Evolutionary conservation across 805 yeast genomes (phyloP).

Genomic region (Wickerhamiella vanderwaltii): DNA sequence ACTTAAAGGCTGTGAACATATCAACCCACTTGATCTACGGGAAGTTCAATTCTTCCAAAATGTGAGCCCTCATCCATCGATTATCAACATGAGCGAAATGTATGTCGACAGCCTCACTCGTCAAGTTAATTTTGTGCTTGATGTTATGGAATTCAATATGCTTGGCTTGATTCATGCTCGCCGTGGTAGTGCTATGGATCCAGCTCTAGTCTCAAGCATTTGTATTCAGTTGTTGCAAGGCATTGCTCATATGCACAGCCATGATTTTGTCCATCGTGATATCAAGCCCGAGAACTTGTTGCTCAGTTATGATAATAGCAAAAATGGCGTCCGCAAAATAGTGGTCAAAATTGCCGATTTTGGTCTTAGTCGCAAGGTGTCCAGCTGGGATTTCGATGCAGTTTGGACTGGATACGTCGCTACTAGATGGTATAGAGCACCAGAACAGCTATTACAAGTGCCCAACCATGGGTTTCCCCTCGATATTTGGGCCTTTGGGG

Average conservation of each 20-base stretch:
- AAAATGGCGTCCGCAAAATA: constrained; percentile 24
- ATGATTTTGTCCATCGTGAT: constrained; percentile 72
- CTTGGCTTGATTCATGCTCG: constrained; percentile 64
- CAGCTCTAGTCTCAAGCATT: constrained; percentile 37
- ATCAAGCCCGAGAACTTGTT: constrained; percentile 88
- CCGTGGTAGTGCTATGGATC: constrained; percentile 40
- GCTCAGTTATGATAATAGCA: constrained; percentile 45
- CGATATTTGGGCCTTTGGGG: constrained; percentile 90
- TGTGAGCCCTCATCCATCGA: constrained; percentile 56
- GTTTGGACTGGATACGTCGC: constrained; percentile 81
- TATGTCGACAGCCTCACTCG: constrained; percentile 53
- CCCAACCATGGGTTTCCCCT: constrained; percentile 63
- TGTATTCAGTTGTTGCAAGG: constrained; percentile 64
- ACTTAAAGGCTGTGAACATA: constrained; percentile 44
- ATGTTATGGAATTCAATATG: constrained; percentile 70
- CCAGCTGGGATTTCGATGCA: constrained; percentile 34
- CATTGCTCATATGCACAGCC: constrained; percentile 64
- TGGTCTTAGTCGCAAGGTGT: constrained; percentile 69
- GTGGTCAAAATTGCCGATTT: constrained; percentile 85
- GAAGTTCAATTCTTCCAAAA: constrained; percentile 31
- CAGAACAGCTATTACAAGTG: constrained; percentile 49
- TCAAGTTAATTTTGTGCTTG: constrained; percentile 76
- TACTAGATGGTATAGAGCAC: constrained; percentile 94
- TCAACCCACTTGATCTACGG: constrained; percentile 38
- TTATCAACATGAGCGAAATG: constrained; percentile 67